Evolutionary conservation across 164 flowering plant genomes (phyloP), one percentile per base, ranked within the genome.

Genomic region (Chloranthus sessilifolius): DNA sequence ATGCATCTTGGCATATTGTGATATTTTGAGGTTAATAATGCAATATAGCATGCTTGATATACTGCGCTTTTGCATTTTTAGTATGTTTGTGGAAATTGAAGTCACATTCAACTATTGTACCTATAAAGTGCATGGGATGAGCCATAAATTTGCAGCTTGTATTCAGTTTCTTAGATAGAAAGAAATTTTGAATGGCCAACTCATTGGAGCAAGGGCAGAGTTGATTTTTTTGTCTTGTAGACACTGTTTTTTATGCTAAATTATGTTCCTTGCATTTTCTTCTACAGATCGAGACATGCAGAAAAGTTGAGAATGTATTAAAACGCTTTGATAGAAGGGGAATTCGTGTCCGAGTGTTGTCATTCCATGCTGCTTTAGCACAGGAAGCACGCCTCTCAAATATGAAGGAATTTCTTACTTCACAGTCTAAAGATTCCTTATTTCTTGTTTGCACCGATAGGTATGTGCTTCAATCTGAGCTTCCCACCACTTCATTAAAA

Each of bases 401-500:
- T 60, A 71, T 88, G 77, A 73, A 86, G 53, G 86, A 79, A 64
- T 94, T 94, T 58, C 73, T 70, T 21, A 59, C 31, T 44, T 43
- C 79, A 45, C 69, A 52, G 2, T 49, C 77, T 1, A 45, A 61
- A 34, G 73, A 58, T 15, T 75, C 82, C 3, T 26, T 72, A 64
- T 82, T 84, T 66, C 54, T 94, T 61, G 81, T 88, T 50, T 88
- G 95, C 78, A 94, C 99, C 19, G 99, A 92, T 62, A 88, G 96
- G 98, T 92, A 81, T n/a, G n/a, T n/a, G n/a, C n/a, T n/a, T n/a
- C n/a, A n/a, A n/a, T n/a, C n/a, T n/a, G n/a, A n/a, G n/a, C n/a
- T n/a, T n/a, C n/a, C n/a, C n/a, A 8, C 29, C 3, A 1, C 15
- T 25, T 9, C 28, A 4, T 10, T 17, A 21, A 48, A 39, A 26